These are phyloP conservation scores for Epichloe elymi DNA, from an alignment of 2,329 filamentous ascomycete genomes.

Conservation along the genomic window DNA sequence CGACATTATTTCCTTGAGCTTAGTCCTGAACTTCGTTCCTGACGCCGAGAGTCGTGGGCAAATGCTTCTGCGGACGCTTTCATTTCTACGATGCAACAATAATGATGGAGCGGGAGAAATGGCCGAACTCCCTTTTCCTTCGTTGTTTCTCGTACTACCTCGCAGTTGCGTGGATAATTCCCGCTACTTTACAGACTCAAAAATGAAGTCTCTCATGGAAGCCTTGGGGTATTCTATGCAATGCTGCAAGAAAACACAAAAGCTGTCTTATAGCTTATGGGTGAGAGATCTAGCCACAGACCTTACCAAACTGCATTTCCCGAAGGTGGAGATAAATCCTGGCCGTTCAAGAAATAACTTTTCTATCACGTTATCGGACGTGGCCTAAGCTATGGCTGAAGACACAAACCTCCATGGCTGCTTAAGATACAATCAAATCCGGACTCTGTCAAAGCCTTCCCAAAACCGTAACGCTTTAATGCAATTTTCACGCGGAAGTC, in stretches of 20 bases:
- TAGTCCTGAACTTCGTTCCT: conserved; percentile 91
- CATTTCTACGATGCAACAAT: conserved; percentile 43
- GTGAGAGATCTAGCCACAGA: conserved; percentile 25
- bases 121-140: conserved; percentile 38
- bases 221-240: conserved; percentile 58
- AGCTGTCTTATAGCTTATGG: conserved; percentile 88
- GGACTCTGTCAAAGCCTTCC: background rate
- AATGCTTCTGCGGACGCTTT: conserved; percentile 67
- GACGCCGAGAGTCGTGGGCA: conserved; percentile 60
- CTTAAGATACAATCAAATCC: background rate
- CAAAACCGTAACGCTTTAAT: no score
- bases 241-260: conserved; percentile 61
- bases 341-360: conserved; percentile 82
- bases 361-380: conserved; percentile 49
- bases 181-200: conserved; percentile 66
- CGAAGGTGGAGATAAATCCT: conserved; percentile 64
- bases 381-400: conserved; percentile 2
- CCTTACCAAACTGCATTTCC: conserved; percentile 11
- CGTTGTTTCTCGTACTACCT: conserved; percentile 79
- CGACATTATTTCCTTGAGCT: conserved; percentile 79
- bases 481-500: no score
- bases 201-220: conserved; percentile 59
- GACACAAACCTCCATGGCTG: background rate
- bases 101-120: conserved; percentile 6
- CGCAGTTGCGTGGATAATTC: conserved; percentile 82